phyloP scores from a whole-genome alignment of 352 stramenopile species.

The Phytophthora citricola region DNA sequence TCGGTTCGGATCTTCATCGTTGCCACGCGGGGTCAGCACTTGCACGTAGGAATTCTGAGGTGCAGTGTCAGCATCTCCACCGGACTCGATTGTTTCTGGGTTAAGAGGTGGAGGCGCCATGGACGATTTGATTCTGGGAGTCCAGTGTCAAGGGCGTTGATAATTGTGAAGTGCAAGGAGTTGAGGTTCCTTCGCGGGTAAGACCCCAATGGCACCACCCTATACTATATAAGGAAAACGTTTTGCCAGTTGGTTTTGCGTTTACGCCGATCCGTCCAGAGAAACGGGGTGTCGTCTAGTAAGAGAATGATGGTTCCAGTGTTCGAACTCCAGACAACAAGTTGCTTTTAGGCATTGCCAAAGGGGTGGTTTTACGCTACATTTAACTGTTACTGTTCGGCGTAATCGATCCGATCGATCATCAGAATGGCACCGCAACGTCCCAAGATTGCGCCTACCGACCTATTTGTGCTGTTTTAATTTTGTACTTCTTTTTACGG shows the following conservation, averaged over 20 bases:
- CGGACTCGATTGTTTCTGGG: too few relatives aligned
- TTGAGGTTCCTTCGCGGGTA: not conserved
- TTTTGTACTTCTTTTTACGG: too few relatives aligned
- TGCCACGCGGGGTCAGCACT: not conserved
- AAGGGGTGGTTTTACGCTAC: too few relatives aligned
- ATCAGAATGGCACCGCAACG: not conserved
- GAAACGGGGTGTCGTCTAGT: not conserved
- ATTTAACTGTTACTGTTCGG: too few relatives aligned
- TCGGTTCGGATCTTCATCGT: not conserved
- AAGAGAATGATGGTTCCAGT: too few relatives aligned
- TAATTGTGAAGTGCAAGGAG: not conserved
- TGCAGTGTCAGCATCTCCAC: not conserved
- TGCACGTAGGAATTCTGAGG: not conserved
- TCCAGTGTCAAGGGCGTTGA: not conserved
- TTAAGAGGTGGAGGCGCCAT: not conserved
- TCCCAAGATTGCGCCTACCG: not conserved
- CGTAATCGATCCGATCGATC: too few relatives aligned
- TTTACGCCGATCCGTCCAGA: not conserved
- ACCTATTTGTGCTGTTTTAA: not conserved
- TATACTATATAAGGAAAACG: not conserved
- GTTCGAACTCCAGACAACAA: too few relatives aligned
- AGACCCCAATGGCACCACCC: not conserved
- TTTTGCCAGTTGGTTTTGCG: not conserved
- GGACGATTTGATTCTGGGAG: not conserved
- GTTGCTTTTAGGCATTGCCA: too few relatives aligned